Base-by-base conservation (phyloP, 106 monocot species). In the Posidonia australis region DNA sequence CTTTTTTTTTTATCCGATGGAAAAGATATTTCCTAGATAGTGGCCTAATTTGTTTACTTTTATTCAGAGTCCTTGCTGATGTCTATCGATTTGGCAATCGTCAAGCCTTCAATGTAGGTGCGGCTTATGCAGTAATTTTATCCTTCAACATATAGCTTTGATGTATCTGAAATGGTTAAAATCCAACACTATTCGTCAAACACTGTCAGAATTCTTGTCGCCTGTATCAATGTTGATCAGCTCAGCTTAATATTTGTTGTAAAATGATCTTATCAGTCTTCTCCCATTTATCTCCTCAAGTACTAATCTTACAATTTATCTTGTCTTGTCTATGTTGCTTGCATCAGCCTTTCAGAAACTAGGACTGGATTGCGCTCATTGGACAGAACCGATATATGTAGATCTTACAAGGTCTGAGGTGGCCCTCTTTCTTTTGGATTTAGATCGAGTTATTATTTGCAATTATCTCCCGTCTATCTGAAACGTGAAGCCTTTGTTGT, bases 41-140 rank as follows among this genome's bases (percentile, higher is more conserved):
- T 58, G 19, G 67, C 9, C 41, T 67, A 46, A 41, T 43, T 44
- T 51, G 61, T 75, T 53, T 19, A 22, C 28, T 69, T 68, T 61
- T 42, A 16, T 76, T 66, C 77, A 93, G 92, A 72, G 92, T 93
- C 66, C 58, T 93, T 75, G 74, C 77, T 7, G 92, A 93, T 65
- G 54, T 83, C 22, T 70, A 85, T 60, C 84, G 88, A n/a, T 72
- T 74, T 45, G 92, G 82, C 53, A 93, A 81, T 77, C 83, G 92
- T 17, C 85, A 93, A 73, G 82, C 88, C 72, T 93, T 88, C 73
- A 88, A 93, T 83, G 74, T 78, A 88, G 92, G 92, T 93, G 80
- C 72, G 84, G 17, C 54, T 62, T 13, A 16, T 58, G 25, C 16
- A 1, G 58, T 31, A 31, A 28, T 26, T 4, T 64, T 64, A 41